A percentile compares a stretch with the other conserved stretches of the same genome.
Conservation (phyloP, 768 basidiomycete genomes). For the Chalciporus piperatus region DNA sequence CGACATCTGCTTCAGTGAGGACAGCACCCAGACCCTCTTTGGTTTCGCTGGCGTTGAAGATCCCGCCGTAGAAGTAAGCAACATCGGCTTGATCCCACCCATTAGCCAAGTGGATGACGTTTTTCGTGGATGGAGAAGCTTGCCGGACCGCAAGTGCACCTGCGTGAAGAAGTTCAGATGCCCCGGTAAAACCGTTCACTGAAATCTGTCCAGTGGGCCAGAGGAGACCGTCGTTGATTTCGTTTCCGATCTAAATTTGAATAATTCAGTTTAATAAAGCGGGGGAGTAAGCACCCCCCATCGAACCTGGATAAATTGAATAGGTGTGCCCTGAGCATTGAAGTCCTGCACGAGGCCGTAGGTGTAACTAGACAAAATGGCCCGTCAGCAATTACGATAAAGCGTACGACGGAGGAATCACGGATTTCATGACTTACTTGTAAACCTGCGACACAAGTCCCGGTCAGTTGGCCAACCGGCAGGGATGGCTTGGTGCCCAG, state of each 20-base stretch:
- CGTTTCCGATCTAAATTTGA: slow-evolving; percentile 34
- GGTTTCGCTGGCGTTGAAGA: no score
- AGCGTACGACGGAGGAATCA: background rate
- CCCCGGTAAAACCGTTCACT: slow-evolving; percentile 28
- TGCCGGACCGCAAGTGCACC: slow-evolving; percentile 18
- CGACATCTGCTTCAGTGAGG: slow-evolving; percentile 6
- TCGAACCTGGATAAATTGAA: background rate
- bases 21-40: background rate
- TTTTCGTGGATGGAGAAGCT: slow-evolving; percentile 5
- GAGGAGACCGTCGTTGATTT: slow-evolving; percentile 40
- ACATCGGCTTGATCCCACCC: slow-evolving; percentile 5
- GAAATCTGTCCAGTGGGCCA: slow-evolving; percentile 38
- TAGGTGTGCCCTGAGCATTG: background rate
- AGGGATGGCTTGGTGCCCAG: no score
- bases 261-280: background rate
- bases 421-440: background rate
- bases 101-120: slow-evolving; percentile 7
- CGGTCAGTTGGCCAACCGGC: no score
- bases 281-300: background rate
- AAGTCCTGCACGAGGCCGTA: background rate
- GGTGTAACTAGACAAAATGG: slow-evolving; percentile 3
- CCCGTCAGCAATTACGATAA: background rate
- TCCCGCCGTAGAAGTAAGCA: slow-evolving; percentile 7
- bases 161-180: slow-evolving; percentile 39
- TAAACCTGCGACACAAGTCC: background rate